A percentile compares a stretch with the other conserved stretches of the same genome.
Evolutionary conservation across 1,284 basidiomycete species (phyloP).

Genomic region (Ceratobasidium sp.): DNA sequence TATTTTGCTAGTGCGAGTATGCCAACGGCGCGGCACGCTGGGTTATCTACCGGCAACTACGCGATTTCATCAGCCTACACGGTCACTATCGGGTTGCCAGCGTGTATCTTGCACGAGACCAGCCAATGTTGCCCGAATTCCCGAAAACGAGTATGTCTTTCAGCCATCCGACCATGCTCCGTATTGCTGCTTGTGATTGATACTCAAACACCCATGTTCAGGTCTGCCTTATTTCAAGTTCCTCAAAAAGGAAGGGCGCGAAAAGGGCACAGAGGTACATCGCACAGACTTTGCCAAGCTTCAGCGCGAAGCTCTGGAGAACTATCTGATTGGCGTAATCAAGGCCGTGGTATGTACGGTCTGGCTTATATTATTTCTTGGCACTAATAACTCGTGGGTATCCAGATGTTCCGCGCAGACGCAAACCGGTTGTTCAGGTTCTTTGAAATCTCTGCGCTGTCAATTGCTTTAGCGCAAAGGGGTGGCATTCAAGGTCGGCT

Average conservation of each 20-base stretch:
- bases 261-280: constrained; percentile 58
- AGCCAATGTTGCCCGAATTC: constrained; percentile 89
- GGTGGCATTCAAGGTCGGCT: constrained; percentile 66
- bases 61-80: constrained; percentile 92
- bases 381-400: constrained; percentile 33
- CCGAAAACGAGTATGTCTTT: constrained; percentile 68
- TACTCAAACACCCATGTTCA: neutral
- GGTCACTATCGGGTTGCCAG: constrained; percentile 84
- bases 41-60: constrained; percentile 94
- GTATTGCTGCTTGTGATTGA: too few relatives aligned
- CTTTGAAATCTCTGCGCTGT: constrained; percentile 92
- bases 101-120: constrained; percentile 62
- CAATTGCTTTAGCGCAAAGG: constrained; percentile 80
- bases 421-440: constrained; percentile 94
- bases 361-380: neutral
- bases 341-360: constrained; percentile 77
- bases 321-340: constrained; percentile 89
- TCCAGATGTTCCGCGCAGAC: constrained; percentile 96
- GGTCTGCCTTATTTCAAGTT: constrained; percentile 90
- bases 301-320: constrained; percentile 84
- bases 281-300: constrained; percentile 79
- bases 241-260: constrained; percentile 63
- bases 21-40: constrained; percentile 94
- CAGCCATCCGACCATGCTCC: neutral
- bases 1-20: constrained; percentile 77